phyloP scores from a whole-genome alignment of 2,329 filamentous ascomycete genomes.

The Stemphylium lycopersici region DNA sequence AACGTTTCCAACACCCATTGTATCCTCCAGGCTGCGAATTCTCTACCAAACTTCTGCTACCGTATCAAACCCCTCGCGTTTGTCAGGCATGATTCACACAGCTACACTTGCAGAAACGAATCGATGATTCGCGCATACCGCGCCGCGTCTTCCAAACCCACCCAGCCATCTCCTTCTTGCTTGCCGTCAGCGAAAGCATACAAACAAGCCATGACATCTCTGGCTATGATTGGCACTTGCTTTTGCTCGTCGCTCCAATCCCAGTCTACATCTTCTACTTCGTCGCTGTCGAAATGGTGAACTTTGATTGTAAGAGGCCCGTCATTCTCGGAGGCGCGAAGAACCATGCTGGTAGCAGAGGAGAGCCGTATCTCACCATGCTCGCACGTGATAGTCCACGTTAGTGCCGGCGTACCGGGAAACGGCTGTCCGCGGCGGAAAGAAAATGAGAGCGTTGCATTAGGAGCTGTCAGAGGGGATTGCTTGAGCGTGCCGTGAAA shows the following conservation, averaged over 20 bases:
- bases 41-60: too few species aligned
- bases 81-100: too few species aligned
- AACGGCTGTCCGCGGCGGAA: slow-evolving; percentile 27
- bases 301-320: slow-evolving; percentile 55
- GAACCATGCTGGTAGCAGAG: slow-evolving; percentile 27
- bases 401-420: slow-evolving; percentile 16
- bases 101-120: background rate
- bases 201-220: slow-evolving; percentile 24
- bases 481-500: slow-evolving; percentile 41
- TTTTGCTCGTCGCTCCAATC: slow-evolving; percentile 50
- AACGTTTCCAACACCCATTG: too few species aligned
- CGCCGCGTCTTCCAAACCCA: slow-evolving; percentile 34
- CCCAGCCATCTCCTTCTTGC: slow-evolving; percentile 31
- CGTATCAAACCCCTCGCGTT: too few species aligned
- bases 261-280: slow-evolving; percentile 54
- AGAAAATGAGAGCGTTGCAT: slow-evolving; percentile 13
- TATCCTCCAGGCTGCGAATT: too few species aligned
- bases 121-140: background rate
- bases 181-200: slow-evolving; percentile 31
- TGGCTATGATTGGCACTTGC: slow-evolving; percentile 29
- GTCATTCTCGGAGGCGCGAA: slow-evolving; percentile 32
- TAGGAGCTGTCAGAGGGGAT: background rate
- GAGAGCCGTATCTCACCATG: slow-evolving; percentile 28
- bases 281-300: slow-evolving; percentile 56
- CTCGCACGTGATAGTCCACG: slow-evolving; percentile 24